Evolutionary conservation across 2,329 filamentous ascomycete species (phyloP).

Genomic region (Sarocladiaceae sp.): DNA sequence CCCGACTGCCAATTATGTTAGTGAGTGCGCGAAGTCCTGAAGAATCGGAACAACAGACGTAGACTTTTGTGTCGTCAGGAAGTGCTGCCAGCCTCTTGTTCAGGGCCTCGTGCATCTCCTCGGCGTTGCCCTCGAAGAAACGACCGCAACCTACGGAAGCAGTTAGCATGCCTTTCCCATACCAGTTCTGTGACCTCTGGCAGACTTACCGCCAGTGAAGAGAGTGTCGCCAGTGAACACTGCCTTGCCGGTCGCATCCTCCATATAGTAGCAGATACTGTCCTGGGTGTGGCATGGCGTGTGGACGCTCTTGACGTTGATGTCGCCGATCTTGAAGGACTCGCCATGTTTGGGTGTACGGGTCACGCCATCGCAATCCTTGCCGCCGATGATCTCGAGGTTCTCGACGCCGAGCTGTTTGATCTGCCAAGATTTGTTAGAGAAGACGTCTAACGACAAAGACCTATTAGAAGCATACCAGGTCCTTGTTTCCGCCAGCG

Average conservation of each 20-base stretch:
- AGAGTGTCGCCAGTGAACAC: slow-evolving; percentile 96
- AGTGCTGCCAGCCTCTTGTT: slow-evolving; percentile 77
- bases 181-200: not conserved
- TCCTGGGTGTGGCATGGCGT: slow-evolving; percentile 98
- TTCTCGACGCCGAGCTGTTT: slow-evolving; percentile 47
- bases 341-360: slow-evolving; percentile 69
- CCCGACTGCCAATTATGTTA: slow-evolving; percentile 57
- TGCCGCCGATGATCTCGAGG: slow-evolving; percentile 79
- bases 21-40: not conserved
- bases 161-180: slow-evolving; percentile 9
- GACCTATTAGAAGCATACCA: slow-evolving; percentile 44
- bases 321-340: slow-evolving; percentile 75
- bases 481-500: slow-evolving; percentile 80
- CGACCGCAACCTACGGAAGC: slow-evolving; percentile 69
- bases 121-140: slow-evolving; percentile 88
- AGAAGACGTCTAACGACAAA: not conserved
- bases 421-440: slow-evolving; percentile 18
- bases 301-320: slow-evolving; percentile 80
- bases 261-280: slow-evolving; percentile 90
- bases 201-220: slow-evolving; percentile 71
- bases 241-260: slow-evolving; percentile 67
- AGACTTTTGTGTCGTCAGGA: slow-evolving; percentile 88
- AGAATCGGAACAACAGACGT: slow-evolving; percentile 51
- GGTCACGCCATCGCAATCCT: slow-evolving; percentile 75
- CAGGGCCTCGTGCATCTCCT: slow-evolving; percentile 88